phyloP scores from a whole-genome alignment of 2,329 filamentous ascomycete species.

The Aspergillus versicolor region DNA sequence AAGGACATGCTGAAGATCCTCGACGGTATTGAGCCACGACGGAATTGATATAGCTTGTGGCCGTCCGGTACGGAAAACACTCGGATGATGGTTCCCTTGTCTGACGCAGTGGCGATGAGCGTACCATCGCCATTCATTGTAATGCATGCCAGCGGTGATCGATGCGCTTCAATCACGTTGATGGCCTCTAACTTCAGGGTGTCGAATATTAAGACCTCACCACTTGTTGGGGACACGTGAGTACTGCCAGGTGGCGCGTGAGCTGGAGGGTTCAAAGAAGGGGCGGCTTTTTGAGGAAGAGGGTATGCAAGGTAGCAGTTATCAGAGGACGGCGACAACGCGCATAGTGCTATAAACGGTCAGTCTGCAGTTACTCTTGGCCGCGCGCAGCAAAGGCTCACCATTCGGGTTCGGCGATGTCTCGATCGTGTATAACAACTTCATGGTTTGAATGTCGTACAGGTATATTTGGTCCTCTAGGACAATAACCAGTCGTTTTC shows the following conservation, averaged over 20 bases:
- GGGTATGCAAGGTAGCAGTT: conserved; percentile 96
- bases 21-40: conserved; percentile 90
- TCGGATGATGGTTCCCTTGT: conserved; percentile 95
- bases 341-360: conserved; percentile 68
- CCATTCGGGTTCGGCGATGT: conserved; percentile 88
- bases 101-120: conserved; percentile 87
- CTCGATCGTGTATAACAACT: conserved; percentile 83
- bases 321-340: conserved; percentile 89
- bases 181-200: conserved; percentile 85
- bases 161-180: conserved; percentile 93
- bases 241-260: conserved; percentile 77
- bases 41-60: conserved; percentile 93
- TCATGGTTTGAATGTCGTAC: conserved; percentile 99
- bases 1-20: conserved; percentile 99
- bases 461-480: conserved; percentile 96
- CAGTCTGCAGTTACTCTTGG: conserved; percentile 8
- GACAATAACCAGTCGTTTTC: conserved; percentile 89
- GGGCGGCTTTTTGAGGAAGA: conserved; percentile 65
- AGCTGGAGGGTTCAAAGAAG: conserved; percentile 61
- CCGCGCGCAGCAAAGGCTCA: conserved; percentile 30
- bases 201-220: conserved; percentile 92
- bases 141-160: conserved; percentile 85
- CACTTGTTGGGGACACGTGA: conserved; percentile 79
- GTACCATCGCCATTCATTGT: conserved; percentile 91
- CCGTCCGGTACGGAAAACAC: conserved; percentile 91